Conservation (phyloP, 2,329 filamentous ascomycete species). For the Xylariales sp. region DNA sequence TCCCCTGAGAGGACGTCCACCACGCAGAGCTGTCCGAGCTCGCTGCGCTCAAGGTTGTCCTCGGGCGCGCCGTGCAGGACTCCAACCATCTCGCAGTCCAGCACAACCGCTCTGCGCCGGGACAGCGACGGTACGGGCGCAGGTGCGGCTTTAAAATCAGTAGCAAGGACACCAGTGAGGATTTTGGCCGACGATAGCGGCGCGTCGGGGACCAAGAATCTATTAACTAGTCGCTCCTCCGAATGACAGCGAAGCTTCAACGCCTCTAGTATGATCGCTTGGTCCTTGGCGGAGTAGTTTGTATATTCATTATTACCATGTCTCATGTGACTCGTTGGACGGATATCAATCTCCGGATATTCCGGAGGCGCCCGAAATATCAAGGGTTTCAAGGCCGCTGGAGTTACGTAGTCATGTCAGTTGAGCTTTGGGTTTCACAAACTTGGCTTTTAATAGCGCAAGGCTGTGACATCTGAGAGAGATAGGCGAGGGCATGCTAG, state of each 20-base stretch:
- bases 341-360: neutral
- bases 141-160: neutral
- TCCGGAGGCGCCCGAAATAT: too few relatives aligned
- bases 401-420: too few relatives aligned
- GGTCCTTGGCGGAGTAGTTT: neutral
- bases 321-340: too few relatives aligned
- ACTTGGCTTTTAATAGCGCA: too few relatives aligned
- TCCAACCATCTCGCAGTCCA: constrained; percentile 47
- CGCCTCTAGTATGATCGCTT: constrained; percentile 3
- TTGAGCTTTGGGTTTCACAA: too few relatives aligned
- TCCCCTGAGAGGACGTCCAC: constrained; percentile 42
- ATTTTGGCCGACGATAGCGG: neutral
- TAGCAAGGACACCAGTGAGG: neutral
- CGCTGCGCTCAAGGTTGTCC: constrained; percentile 8
- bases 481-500: too few relatives aligned
- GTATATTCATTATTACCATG: constrained; percentile 4
- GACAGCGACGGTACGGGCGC: neutral
- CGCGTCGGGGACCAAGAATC: neutral
- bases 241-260: neutral
- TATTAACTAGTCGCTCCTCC: neutral
- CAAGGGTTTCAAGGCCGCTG: too few relatives aligned
- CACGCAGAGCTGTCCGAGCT: constrained; percentile 18
- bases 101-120: constrained; percentile 28
- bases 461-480: too few relatives aligned
- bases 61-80: constrained; percentile 10